Base-by-base conservation (phyloP, 306 rosid species). In the Prosopis cineraria region DNA sequence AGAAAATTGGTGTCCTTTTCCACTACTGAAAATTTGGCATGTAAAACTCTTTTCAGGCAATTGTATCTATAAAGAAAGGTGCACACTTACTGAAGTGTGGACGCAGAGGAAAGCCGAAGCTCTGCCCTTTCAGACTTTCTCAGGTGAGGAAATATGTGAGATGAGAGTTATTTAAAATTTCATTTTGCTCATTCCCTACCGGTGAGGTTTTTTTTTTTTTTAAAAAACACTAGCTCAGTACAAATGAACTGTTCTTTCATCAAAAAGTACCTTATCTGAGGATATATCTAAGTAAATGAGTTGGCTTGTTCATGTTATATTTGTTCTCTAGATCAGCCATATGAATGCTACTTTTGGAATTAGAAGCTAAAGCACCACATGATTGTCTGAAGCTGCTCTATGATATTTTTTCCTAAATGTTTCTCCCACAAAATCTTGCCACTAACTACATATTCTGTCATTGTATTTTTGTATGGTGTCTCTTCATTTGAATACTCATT, bases 41-140 rank as follows among this genome's bases (percentile, higher is more conserved):
- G 47, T 39, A 14, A 52, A 52, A 77, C 58, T 58, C 30, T 79
- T 25, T 76, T 85, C 92, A 93, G 97, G 93, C 97, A 78, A 85
- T 91, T 87, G 84, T 91, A 17, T 91, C 93, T 17, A 85, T 93
- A 59, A 93, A 91, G 91, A 93, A 90, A 84, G 98, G 98, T 72
- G 88, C 98, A 20, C 81, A 84, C 81, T 90, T 93, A 72, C 83
- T 93, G 59, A 93, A 88, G 87, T 91, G 90, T 77, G 89, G 95
- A 68, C 82, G 83, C 63, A 84, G 92, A 83, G 97, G 97, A 81
- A 93, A 93, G 76, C 97, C 97, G 0, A 93, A 93, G 79, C 89
- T 89, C 56, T 91, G 88, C 71, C 97, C 93, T 74, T 93, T 93
- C 85, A 76, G 93, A 81, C 93, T 93, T 85, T 93, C 97, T 40